These are phyloP conservation scores for Russula olivacea DNA, from an alignment of 768 basidiomycete genomes.

Conservation along the genomic window DNA sequence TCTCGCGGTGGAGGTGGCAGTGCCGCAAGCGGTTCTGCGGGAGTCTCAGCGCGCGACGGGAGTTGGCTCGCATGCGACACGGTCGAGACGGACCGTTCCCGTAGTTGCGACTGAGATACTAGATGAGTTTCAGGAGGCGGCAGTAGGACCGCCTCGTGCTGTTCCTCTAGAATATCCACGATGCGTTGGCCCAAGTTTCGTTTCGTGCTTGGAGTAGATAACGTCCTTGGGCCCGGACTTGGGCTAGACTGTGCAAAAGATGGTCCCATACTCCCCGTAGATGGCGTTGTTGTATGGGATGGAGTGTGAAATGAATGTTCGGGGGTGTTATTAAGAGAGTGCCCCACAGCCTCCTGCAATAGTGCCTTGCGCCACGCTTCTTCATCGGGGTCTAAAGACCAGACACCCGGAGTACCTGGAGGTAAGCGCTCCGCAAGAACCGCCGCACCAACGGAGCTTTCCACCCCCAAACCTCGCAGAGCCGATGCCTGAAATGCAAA, in stretches of 20 bases:
- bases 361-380: slow-evolving; percentile 73
- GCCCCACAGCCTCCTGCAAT: slow-evolving; percentile 71
- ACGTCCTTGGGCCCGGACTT: slow-evolving; percentile 10
- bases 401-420: slow-evolving; percentile 53
- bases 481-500: slow-evolving; percentile 74
- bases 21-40: slow-evolving; percentile 51
- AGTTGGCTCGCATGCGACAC: slow-evolving; percentile 39
- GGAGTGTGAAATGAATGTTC: slow-evolving; percentile 39
- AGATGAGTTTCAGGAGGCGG: neutral
- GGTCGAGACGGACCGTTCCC: slow-evolving; percentile 4
- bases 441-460: slow-evolving; percentile 70
- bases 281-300: slow-evolving; percentile 16
- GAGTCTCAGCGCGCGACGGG: slow-evolving; percentile 59
- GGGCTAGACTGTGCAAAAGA: slow-evolving; percentile 19
- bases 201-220: slow-evolving; percentile 19
- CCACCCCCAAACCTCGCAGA: slow-evolving; percentile 62
- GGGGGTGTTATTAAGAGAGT: slow-evolving; percentile 57
- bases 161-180: slow-evolving; percentile 20
- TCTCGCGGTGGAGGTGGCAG: slow-evolving; percentile 62
- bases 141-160: slow-evolving; percentile 12
- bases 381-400: slow-evolving; percentile 48
- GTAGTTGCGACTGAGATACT: neutral
- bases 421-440: slow-evolving; percentile 70
- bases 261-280: slow-evolving; percentile 29
- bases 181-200: slow-evolving; percentile 25